phyloP scores from a whole-genome alignment of 805 yeast species.

The Wickerhamiella kurtzmanii region DNA sequence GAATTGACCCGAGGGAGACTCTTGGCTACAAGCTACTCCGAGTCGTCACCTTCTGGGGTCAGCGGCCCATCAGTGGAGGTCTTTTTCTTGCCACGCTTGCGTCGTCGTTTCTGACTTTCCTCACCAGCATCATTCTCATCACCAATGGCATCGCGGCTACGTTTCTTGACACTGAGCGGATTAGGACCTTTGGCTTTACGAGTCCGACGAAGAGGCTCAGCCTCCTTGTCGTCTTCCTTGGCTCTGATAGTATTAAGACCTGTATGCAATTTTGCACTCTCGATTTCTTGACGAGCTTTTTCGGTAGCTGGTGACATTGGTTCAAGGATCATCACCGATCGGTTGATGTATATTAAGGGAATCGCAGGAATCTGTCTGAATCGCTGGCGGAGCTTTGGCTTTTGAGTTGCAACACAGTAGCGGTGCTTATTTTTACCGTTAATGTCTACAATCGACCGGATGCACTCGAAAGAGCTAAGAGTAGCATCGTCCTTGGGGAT shows the following conservation, averaged over 20 bases:
- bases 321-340: slow-evolving; percentile 94
- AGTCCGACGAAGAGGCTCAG: slow-evolving; percentile 14
- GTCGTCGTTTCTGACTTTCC: slow-evolving; percentile 10
- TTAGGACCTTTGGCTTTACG: slow-evolving; percentile 62
- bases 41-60: background rate
- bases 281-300: slow-evolving; percentile 36
- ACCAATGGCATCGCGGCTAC: slow-evolving; percentile 27
- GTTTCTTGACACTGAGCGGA: slow-evolving; percentile 79
- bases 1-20: too few relatives aligned
- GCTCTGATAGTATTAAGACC: slow-evolving; percentile 59
- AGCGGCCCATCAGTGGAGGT: background rate
- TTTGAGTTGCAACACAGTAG: slow-evolving; percentile 78
- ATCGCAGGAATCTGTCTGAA: slow-evolving; percentile 76
- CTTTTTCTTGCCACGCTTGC: slow-evolving; percentile 16
- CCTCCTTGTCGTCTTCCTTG: slow-evolving; percentile 13
- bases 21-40: too few relatives aligned
- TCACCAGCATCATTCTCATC: slow-evolving; percentile 13
- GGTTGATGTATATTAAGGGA: slow-evolving; percentile 73
- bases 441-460: slow-evolving; percentile 35
- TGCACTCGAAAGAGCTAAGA: slow-evolving; percentile 58
- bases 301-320: slow-evolving; percentile 68
- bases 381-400: slow-evolving; percentile 49
- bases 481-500: slow-evolving; percentile 18
- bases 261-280: slow-evolving; percentile 51
- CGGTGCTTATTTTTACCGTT: slow-evolving; percentile 62